Evolutionary conservation across 1,139 yeast species (phyloP), one percentile per base, ranked within the genome.

Genomic region (Kodamaea suecica): DNA sequence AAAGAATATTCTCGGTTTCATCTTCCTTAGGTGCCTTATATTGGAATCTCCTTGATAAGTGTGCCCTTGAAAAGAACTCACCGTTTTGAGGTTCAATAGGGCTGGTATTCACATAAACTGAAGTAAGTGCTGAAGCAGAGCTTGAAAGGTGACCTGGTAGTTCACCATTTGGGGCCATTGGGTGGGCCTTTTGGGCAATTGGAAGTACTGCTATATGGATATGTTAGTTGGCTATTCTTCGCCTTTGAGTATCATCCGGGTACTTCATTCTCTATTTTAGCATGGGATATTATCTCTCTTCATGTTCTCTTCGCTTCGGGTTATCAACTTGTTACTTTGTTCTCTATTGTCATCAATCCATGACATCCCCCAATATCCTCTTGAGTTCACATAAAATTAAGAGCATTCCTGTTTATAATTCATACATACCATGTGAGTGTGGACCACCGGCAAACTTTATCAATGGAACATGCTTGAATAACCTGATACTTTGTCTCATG

Each of bases 1-100:
- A 70, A 50, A 76, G 71, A 50, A 87, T 76, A 44, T 77, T 72
- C 7, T 83, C 95, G 33, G 82, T 76, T 58, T 87, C 96, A n/a
- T 52, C 45, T 17, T 76, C 84, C 38, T 76, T 77, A 20, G 85
- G 70, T 4, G 70, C 63, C 35, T 67, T 65, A 60, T 80, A 84
- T 61, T 80, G 79, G 66, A 84, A 85, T 56, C 90, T 75, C 39
- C 61, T 45, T 1, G 96, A 86, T 42, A 87, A 73, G 42, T 80
- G 76, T 35, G 76, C 63, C 53, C 92, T 72, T 26, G 88, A 69
- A 38, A 66, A 66, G 45, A 66, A 70, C 55, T 70, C 77, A 31
- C 78, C 80, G 33, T 61, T 66, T 39, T 63, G 62, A 17, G 64
- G 62, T 33, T 70, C 66, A 23, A 68, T 56, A 23, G 72, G 56